A percentile compares a stretch with the other conserved stretches of the same genome.
These are phyloP conservation scores for Pulveroboletus sp. DNA, from an alignment of 1,284 basidiomycete species.

Conservation along the genomic window DNA sequence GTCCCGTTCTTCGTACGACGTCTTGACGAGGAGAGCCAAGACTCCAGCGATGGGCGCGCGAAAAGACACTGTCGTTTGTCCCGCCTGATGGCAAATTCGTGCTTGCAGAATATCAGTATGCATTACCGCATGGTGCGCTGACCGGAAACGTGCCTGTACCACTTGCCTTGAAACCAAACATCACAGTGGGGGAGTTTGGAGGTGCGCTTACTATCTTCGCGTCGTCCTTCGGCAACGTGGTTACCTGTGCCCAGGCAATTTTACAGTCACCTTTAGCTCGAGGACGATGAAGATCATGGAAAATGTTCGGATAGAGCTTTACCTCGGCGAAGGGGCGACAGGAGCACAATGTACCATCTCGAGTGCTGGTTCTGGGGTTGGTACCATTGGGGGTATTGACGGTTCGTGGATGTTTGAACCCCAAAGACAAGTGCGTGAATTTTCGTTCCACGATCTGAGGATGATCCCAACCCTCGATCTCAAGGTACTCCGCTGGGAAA, in stretches of 20 bases:
- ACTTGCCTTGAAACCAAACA: constrained; percentile 59
- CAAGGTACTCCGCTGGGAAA: constrained; percentile 75
- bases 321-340: constrained; percentile 71
- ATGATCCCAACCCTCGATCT: background rate
- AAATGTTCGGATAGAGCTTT: constrained; percentile 67
- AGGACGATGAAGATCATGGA: constrained; percentile 68
- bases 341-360: constrained; percentile 64
- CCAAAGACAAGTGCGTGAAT: constrained; percentile 52
- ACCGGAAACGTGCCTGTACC: constrained; percentile 57
- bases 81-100: constrained; percentile 93
- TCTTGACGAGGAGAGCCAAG: constrained; percentile 41
- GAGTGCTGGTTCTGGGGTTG: constrained; percentile 57
- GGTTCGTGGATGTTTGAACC: constrained; percentile 80
- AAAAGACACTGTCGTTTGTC: constrained; percentile 85
- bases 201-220: constrained; percentile 45
- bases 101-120: constrained; percentile 82
- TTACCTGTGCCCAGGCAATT: constrained; percentile 52
- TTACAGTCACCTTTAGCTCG: constrained; percentile 73
- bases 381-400: constrained; percentile 41
- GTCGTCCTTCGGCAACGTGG: background rate
- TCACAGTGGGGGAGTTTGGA: constrained; percentile 62
- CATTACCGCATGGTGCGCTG: constrained; percentile 32
- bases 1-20: background rate
- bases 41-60: constrained; percentile 78
- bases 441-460: background rate